Base-by-base conservation (phyloP, 805 yeast species). In the Ogataea polymorpha region DNA sequence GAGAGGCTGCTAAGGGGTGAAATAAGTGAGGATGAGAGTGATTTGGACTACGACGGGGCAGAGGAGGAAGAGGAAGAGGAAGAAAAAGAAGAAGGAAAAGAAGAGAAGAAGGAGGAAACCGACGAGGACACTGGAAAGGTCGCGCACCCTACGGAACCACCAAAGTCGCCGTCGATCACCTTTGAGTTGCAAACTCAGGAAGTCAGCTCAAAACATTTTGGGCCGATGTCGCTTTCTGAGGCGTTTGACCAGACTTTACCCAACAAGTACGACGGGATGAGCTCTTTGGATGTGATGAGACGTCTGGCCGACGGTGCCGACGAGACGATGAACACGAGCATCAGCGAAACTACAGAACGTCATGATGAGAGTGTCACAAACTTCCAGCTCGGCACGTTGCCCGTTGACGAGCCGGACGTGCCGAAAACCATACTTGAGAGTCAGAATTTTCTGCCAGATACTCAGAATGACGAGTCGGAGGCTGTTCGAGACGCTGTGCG, bases 21-120 rank as follows among this genome's bases (percentile, higher is more conserved):
- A 18, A 63, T 58, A 33, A 63, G 61, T 21, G 59, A 50, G n/a
- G 56, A 56, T 39, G 63, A 58, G 29, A 61, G 53, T 18, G 64
- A 54, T 13, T 48, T 49, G 6, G 59, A 46, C 8, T 59, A 49
- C 11, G 49, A 41, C 5, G 55, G 47, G 17, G 48, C 42, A 15
- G 49, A 43, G 15, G 55, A 45, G 14, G 54, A 37, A 2, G 60
- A 52, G 8, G 59, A 48, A 3, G 53, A 20, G 2, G 21, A 20
- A 20, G 21, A 6, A 6, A 3, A 6, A 6, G 21, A 20, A 3
- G 21, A 20, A 6, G 21, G 7, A 6, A 59, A 51, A 5, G 56
- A 42, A 10, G 59, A 50, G 5, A 61, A 35, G 16, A 8, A 27
- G 25, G 50, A 55, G 5, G 51, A 39, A 2, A 56, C 41, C 12